Evolutionary conservation across 345 rosid species (phyloP), one percentile per base, ranked within the genome.

Genomic region (Eucalyptus marginata): DNA sequence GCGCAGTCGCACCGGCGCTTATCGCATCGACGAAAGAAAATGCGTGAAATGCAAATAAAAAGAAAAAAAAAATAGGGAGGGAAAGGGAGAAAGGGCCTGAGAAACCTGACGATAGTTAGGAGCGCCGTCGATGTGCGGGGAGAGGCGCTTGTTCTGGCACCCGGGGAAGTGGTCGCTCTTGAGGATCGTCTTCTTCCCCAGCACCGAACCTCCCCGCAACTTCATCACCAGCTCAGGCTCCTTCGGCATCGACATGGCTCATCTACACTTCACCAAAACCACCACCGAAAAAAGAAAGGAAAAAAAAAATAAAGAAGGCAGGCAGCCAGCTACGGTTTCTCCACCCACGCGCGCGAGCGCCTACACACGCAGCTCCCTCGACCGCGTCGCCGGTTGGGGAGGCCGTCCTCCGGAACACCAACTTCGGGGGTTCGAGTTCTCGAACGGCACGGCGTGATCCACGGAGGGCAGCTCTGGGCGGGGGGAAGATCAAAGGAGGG

Each of bases 121-220:
- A 92, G 99, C 99, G 88, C 99, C 97, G 62, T 97, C 98, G 93
- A 97, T 97, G 87, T 95, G 95, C 62, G 96, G 98, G 86, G 95
- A 90, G 92, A 97, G 91, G 43, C 99, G 97, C 89, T 96, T 97
- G 88, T 97, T 97, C 79, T 96, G 99, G 89, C 99, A 97, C n/a
- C 99, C 96, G 43, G 99, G 99, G 90, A 97, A 97, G 90, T 97
- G 99, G 93, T 97, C 99, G 90, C 95, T 94, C 93, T 97, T 97
- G 52, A 97, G 96, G 90, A 96, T 96, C 90, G 99, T 97, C 93
- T 94, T 95, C 95, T 96, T 97, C 20, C 98, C 99, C 44, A 96
- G 92, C 43, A 97, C 99, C 64, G 99, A 97, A 91, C 99, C 99
- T 86, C 94, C 99, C 93, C 98, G 92, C 87, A 93, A 87, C 94